phyloP scores from a whole-genome alignment of 2,329 filamentous ascomycete species.

The Venturia oleaginea region DNA sequence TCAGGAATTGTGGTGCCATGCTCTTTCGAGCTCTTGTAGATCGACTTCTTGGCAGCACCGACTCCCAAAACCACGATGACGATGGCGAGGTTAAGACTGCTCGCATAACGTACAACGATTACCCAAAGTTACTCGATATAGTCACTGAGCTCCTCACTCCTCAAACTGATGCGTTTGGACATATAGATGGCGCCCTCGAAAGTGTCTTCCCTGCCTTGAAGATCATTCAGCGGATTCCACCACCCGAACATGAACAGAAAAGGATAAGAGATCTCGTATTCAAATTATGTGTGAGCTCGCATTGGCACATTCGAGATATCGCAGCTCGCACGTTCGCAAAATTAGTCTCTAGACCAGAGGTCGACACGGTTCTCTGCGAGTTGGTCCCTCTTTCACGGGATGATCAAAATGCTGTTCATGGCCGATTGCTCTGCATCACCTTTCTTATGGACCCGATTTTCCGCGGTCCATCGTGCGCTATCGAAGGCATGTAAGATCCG shows the following conservation, averaged over 20 bases:
- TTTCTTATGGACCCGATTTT: conserved; percentile 4
- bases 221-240: conserved; percentile 62
- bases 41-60: conserved; percentile 63
- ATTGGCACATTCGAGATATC: conserved; percentile 78
- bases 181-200: conserved; percentile 8
- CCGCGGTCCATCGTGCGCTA: not conserved
- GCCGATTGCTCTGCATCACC: conserved; percentile 12
- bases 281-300: conserved; percentile 55
- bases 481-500: not conserved
- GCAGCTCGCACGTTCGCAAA: conserved; percentile 58
- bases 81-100: conserved; percentile 35
- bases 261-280: conserved; percentile 51
- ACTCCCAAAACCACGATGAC: conserved; percentile 49
- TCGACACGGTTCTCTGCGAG: not conserved
- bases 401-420: conserved; percentile 10
- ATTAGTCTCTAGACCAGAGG: conserved; percentile 18
- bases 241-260: conserved; percentile 48
- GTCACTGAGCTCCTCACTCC: conserved; percentile 45
- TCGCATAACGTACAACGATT: conserved; percentile 61
- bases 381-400: not conserved
- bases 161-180: not conserved
- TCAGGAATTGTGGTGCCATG: conserved; percentile 87
- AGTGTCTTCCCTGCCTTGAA: conserved; percentile 78
- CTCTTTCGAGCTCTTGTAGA: conserved; percentile 81
- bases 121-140: conserved; percentile 54